Base-by-base conservation (phyloP, 2,329 filamentous ascomycete genomes). In the Xylaria sp. region DNA sequence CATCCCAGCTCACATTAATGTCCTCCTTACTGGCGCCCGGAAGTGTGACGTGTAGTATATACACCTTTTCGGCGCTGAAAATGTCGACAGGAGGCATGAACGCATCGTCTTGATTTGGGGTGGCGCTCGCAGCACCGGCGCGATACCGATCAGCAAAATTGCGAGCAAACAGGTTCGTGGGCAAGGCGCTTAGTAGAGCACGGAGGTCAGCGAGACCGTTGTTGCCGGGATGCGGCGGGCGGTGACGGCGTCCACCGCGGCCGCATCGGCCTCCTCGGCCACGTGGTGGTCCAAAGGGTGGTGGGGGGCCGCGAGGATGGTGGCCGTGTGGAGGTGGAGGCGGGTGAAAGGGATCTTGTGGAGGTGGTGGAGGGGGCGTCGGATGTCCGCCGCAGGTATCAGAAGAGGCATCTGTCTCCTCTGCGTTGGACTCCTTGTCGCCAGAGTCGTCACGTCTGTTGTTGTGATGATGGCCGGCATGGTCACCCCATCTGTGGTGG, bases 1-100 rank as follows among this genome's bases (percentile, higher is more conserved):
- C 84, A 73, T 95, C 89, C 88, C 92, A 97, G 78, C 90, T 90
- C 54, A 96, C 88, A 66, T 87, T 90, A 6, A 96, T 83, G 75
- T 96, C 92, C 74, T 93, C 87, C 80, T 94, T 94, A 81, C 90
- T 90, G 1, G 90, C 92, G 31, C 93, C 93, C 0, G 93, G 92
- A 0, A 97, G 85, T 0, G 92, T 90, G 75, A 94, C 82, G 79
- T 96, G 92, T 9, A 96, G 81, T 51, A 93, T 82, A 77, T 89
- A 94, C 15, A 88, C 80, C 38, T 82, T 80, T 6, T 88, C 80
- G 5, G 90, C 91, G 77, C 91, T 87, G 83, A 95, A 96, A 71
- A 94, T 82, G 77, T 97, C 93, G 64, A 90, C 83, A n/a, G 90
- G 88, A 0, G 91, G 91, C 5, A 80, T 79, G 79, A 92, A 91